Evolutionary conservation across 2,329 filamentous ascomycete genomes (phyloP).

Genomic region (Cladophialophora carrionii): DNA sequence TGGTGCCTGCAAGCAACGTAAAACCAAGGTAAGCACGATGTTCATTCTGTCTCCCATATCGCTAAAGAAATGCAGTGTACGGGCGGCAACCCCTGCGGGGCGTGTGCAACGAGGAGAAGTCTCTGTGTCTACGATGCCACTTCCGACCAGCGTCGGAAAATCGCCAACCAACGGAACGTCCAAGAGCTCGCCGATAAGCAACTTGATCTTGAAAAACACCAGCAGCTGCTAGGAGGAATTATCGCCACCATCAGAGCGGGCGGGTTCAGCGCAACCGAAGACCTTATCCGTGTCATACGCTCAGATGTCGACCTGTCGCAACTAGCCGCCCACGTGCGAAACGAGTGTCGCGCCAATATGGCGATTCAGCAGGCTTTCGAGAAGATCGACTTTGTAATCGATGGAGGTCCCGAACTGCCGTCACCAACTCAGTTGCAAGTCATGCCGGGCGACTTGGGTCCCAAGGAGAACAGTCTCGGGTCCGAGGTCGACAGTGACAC

Average conservation of each 20-base stretch:
- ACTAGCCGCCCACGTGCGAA: conserved; percentile 37
- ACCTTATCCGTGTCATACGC: conserved; percentile 34
- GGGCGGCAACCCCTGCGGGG: conserved; percentile 36
- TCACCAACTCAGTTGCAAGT: conserved; percentile 33
- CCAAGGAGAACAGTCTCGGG: background rate
- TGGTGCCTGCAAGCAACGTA: conserved; percentile 38
- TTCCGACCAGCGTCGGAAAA: conserved; percentile 38
- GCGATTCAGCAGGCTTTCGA: conserved; percentile 34
- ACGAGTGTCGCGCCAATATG: conserved; percentile 34
- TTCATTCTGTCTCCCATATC: background rate
- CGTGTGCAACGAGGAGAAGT: conserved; percentile 34
- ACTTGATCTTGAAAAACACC: conserved; percentile 32
- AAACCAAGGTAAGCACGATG: conserved; percentile 31
- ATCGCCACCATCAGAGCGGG: conserved; percentile 37
- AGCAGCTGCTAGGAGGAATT: conserved; percentile 37
- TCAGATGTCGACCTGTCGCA: conserved; percentile 36
- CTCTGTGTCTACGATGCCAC: conserved; percentile 36
- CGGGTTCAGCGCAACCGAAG: conserved; percentile 24
- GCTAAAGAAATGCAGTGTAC: conserved; percentile 31
- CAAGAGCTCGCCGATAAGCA: conserved; percentile 36
- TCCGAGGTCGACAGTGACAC: conserved; percentile 18
- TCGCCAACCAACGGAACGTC: conserved; percentile 37
- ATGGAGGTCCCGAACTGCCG: conserved; percentile 33
- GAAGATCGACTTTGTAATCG: conserved; percentile 34
- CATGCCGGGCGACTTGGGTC: background rate